These are phyloP conservation scores for Solanum etuberosum DNA, from an alignment of 257 asterid species.

Conservation along the genomic window DNA sequence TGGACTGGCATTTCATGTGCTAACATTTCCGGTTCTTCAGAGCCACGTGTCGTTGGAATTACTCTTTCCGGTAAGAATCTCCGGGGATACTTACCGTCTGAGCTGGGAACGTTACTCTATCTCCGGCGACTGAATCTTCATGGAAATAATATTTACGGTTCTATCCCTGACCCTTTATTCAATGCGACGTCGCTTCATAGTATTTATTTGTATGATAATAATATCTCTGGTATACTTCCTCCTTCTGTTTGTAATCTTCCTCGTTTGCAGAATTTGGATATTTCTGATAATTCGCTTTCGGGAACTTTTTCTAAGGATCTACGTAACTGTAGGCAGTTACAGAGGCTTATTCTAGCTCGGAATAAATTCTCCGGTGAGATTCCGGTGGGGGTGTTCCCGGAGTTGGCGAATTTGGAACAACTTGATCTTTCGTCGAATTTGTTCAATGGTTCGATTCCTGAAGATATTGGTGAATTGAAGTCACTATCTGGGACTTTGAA, in stretches of 20 bases:
- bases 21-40: conserved; percentile 53
- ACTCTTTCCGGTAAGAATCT: conserved; percentile 57
- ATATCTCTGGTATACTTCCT: conserved; percentile 71
- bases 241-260: conserved; percentile 62
- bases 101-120: conserved; percentile 59
- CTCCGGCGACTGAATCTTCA: conserved; percentile 89
- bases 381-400: conserved; percentile 65
- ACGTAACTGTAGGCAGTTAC: conserved; percentile 69
- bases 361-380: conserved; percentile 62
- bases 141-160: conserved; percentile 65
- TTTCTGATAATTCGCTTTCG: conserved; percentile 62
- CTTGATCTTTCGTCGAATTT: conserved; percentile 65
- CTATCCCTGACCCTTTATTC: conserved; percentile 73
- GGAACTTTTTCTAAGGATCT: conserved; percentile 58
- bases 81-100: conserved; percentile 84
- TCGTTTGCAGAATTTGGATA: conserved; percentile 67
- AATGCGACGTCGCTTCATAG: conserved; percentile 86
- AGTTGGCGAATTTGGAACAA: conserved; percentile 63
- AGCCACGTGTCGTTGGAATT: conserved; percentile 71
- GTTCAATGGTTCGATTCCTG: conserved; percentile 66
- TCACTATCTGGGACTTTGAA: conserved; percentile 73
- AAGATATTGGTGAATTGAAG: conserved; percentile 74
- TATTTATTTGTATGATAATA: conserved; percentile 65
- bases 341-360: conserved; percentile 51
- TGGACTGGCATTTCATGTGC: conserved; percentile 86